Evolutionary conservation across 108 stramenopile genomes (phyloP), one percentile per base, ranked within the genome.

Genomic region (Parmales sp.): DNA sequence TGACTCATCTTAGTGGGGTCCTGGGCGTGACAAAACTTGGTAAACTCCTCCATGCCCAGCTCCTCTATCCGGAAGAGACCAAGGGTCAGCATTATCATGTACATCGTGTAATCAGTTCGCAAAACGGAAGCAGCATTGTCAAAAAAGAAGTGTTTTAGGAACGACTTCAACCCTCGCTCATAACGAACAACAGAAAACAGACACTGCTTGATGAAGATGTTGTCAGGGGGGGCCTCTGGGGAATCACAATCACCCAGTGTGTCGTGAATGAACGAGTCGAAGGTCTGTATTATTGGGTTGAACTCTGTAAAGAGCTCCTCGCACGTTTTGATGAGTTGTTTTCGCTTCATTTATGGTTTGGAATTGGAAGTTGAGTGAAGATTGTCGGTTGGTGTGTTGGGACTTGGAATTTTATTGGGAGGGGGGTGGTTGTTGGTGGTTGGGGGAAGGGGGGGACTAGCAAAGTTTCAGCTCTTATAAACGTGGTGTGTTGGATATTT

Each of bases 41-140:
- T 29, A 43, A 85, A 80, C 9, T 70, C 38, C 2, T 31, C 22
- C 18, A 78, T 67, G 0, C 80, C 78, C 4, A 85, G 69, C 51
- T 85, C 84, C 38, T 85, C 76, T 0, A 84, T 66, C 4, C 84
- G 74, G 43, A 80, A 85, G 0, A 85, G 37, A 2, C 72, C 43
- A n/a, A 83, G 50, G 46, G 79, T 82, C 23, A 75, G 74, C 6
- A 85, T 37, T 0, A 83, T 70, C 69, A 74, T 78, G 76, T 83
- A 83, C 69, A 78, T 45, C 6, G 78, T 78, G 43, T 81, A 77
- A 36, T 83, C 82, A 20, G 41, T 36, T 20, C 84, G 69, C 31
- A 74, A 11, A 13, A 79, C 65, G 16, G 45, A 39, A 3, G 77
- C 65, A 2, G 81, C 79, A 38, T 76, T 74, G 29, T 79, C 78